Conservation (phyloP, 345 rosid genomes). For the Luvunga scandens region DNA sequence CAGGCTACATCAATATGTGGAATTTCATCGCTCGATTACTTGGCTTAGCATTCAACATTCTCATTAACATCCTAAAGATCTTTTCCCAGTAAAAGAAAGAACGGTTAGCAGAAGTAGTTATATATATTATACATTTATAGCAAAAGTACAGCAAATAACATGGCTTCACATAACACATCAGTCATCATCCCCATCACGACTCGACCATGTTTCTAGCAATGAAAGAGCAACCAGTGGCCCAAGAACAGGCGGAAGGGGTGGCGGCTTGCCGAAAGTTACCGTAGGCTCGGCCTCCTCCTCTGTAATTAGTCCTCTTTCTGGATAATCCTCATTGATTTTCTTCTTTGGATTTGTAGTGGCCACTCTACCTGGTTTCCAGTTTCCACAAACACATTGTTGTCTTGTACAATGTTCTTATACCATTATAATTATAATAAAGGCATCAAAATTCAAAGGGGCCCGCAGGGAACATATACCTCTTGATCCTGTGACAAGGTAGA, state of each 20-base stretch:
- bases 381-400: background rate
- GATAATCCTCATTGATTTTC: constrained; percentile 17
- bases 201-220: constrained; percentile 44
- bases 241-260: constrained; percentile 42
- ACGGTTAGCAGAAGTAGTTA: too few species aligned
- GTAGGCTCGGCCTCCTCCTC: constrained; percentile 40
- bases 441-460: background rate
- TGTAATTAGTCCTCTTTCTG: constrained; percentile 12
- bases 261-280: constrained; percentile 60
- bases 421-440: background rate
- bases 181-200: constrained; percentile 39
- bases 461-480: constrained; percentile 23
- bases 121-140: too few species aligned
- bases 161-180: constrained; percentile 13
- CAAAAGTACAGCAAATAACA: background rate
- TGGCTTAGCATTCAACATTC: constrained; percentile 29
- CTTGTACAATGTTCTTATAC: background rate
- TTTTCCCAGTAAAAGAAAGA: constrained; percentile 30
- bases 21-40: constrained; percentile 33
- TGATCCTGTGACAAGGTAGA: constrained; percentile 30
- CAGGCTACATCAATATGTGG: constrained; percentile 51
- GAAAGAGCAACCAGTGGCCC: constrained; percentile 59
- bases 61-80: constrained; percentile 37
- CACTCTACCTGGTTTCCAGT: constrained; percentile 32
- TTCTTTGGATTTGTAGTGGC: constrained; percentile 43